Evolutionary conservation across 179 eudicot species (phyloP).

Genomic region (Vitellaria paradoxa): DNA sequence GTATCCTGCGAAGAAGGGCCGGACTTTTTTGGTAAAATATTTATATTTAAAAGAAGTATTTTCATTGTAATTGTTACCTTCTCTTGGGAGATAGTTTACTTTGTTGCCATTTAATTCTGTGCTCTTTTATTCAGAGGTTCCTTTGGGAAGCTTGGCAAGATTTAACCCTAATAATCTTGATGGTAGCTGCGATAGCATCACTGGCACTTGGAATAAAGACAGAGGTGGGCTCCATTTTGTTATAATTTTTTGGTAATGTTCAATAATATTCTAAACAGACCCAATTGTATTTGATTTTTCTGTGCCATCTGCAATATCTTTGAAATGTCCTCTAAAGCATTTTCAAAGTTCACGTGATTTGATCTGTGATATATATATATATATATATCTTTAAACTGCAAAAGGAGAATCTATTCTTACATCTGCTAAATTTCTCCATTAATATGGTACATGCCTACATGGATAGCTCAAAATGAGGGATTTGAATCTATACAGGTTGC

Average conservation of each 20-base stretch:
- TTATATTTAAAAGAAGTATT: constrained; percentile 2
- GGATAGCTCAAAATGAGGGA: not conserved
- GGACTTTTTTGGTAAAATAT: constrained; percentile 57
- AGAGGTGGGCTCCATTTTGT: constrained; percentile 51
- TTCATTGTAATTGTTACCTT: not conserved
- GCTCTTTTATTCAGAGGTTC: constrained; percentile 49
- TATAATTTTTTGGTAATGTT: constrained; percentile 7
- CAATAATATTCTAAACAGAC: not conserved
- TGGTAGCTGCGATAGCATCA: constrained; percentile 74
- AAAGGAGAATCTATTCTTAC: not conserved
- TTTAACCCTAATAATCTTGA: constrained; percentile 80
- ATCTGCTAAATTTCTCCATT: not conserved
- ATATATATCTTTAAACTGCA: not conserved
- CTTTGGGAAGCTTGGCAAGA: constrained; percentile 97
- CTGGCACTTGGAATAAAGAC: constrained; percentile 75
- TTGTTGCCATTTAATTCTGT: not conserved
- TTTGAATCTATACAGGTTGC: too few relatives aligned
- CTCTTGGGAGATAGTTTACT: not conserved
- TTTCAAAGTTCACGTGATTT: not conserved
- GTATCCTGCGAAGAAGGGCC: constrained; percentile 78
- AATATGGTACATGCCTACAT: not conserved
- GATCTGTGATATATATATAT: not conserved
- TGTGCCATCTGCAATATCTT: not conserved
- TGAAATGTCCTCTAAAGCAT: not conserved
- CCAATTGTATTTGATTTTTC: not conserved